Conservation (phyloP, 805 yeast species). For the Candida krabiensis region DNA sequence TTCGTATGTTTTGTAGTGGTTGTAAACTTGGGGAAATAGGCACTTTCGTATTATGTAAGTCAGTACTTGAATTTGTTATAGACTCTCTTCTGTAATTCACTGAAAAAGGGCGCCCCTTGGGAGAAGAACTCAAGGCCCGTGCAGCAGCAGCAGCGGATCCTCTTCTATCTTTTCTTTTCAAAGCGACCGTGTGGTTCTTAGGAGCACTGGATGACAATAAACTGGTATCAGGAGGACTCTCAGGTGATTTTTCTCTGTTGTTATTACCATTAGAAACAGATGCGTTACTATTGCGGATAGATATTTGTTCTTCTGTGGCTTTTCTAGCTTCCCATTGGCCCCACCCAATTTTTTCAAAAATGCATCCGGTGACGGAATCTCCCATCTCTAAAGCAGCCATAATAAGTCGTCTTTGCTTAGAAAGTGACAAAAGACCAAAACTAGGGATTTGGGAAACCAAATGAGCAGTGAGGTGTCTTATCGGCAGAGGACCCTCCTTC, state of each 20-base stretch:
- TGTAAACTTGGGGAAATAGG: constrained; percentile 40
- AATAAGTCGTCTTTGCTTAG: constrained; percentile 86
- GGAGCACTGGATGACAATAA: constrained; percentile 6
- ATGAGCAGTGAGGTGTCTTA: constrained; percentile 83
- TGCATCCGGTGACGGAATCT: constrained; percentile 56
- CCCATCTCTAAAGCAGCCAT: constrained; percentile 86
- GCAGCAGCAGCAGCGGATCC: constrained; percentile 9
- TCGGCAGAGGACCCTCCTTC: constrained; percentile 84
- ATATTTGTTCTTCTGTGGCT: constrained; percentile 31
- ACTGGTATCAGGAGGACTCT: constrained; percentile 14
- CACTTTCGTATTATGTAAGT: constrained; percentile 45
- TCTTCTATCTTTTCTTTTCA: constrained; percentile 14
- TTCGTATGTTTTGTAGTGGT: constrained; percentile 32
- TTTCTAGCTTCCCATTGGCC: constrained; percentile 91
- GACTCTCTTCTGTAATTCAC: constrained; percentile 46
- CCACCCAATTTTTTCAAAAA: constrained; percentile 95
- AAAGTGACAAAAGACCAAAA: constrained; percentile 75
- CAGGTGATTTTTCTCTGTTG: constrained; percentile 15
- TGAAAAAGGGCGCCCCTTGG: constrained; percentile 10
- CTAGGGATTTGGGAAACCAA: constrained; percentile 72
- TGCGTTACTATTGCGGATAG: constrained; percentile 20
- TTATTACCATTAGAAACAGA: constrained; percentile 6
- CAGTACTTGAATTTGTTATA: constrained; percentile 45
- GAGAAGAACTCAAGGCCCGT: constrained; percentile 20
- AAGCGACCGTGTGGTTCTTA: constrained; percentile 1